Conservation (phyloP, 164 flowering plant species). For the Magnolia changhungtana region DNA sequence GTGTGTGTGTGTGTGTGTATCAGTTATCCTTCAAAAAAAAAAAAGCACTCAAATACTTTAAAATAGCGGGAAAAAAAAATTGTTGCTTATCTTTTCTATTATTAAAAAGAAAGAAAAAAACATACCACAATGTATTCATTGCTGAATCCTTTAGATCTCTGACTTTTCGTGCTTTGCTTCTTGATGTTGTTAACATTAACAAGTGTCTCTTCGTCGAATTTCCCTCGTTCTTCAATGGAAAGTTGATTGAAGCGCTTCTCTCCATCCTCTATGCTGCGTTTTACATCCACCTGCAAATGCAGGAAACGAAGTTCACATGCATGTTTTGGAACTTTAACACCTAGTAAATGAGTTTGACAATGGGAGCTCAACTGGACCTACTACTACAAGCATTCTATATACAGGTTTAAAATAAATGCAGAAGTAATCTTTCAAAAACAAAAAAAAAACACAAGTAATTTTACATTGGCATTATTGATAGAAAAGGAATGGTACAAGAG, state of each 20-base stretch:
- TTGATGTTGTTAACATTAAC: constrained; percentile 84
- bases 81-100: no score
- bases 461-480: no score
- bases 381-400: no score
- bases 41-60: no score
- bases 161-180: constrained; percentile 49
- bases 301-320: not conserved
- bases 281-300: constrained; percentile 62
- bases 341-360: not conserved
- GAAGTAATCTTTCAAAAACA: no score
- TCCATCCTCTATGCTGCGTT: constrained; percentile 69
- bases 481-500: no score
- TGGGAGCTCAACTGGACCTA: not conserved
- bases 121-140: constrained; percentile 97
- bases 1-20: no score
- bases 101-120: no score
- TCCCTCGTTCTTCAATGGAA: constrained; percentile 90
- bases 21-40: no score
- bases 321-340: not conserved
- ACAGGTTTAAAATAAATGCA: no score
- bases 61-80: no score
- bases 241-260: constrained; percentile 85
- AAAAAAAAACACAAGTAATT: no score
- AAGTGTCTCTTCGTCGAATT: constrained; percentile 97
- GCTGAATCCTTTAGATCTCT: constrained; percentile 62